Base-by-base conservation (phyloP, 371 early-diverging fungal species). In the Phascolomyces articulosus region DNA sequence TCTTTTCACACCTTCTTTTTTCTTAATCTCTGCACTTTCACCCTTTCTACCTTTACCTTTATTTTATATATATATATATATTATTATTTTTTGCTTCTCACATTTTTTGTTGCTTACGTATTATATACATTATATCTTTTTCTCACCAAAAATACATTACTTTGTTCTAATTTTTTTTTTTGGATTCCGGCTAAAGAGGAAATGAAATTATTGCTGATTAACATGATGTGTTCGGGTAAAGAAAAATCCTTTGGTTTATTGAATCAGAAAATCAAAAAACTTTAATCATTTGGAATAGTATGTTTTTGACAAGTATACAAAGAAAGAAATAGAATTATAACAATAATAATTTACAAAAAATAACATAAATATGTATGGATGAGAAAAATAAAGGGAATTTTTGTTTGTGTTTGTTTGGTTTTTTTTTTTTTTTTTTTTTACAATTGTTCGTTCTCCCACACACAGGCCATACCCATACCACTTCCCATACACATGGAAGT, bases 401-500 rank as follows among this genome's bases (percentile, higher is more conserved):
- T n/a, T n/a, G n/a, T n/a, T 47, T 4, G 47, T n/a, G 7, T 47
- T 47, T 47, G 47, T 6, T 47, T 47, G 8, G 7, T 28, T 34
- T 57, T 38, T 27, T 15, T 41, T 41, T 41, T 41, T 41, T 13
- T 13, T 44, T 16, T 44, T 44, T 41, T n/a, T 44, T 15, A 44
- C 20, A 38, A 38, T 64, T 77, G 78, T 65, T 95, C 94, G 78
- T 88, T 84, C 82, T 91, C 94, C 67, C 94, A 88, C 60, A 96
- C 85, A 38, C 92, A 91, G 24, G 93, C 95, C 87, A 92, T 94
- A 60, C 98, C 97, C 92, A 94, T 93, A 66, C 97, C 97, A 55
- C 90, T 89, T 59, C 97, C 97, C 71, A 96, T 92, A 88, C 96
- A 96, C 93, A 97, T 94, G 71, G 89, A 87, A 58, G 88, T 86